phyloP scores from a whole-genome alignment of 228 moss, liverwort and hornwort genomes.

The Sphagnum fallax region DNA sequence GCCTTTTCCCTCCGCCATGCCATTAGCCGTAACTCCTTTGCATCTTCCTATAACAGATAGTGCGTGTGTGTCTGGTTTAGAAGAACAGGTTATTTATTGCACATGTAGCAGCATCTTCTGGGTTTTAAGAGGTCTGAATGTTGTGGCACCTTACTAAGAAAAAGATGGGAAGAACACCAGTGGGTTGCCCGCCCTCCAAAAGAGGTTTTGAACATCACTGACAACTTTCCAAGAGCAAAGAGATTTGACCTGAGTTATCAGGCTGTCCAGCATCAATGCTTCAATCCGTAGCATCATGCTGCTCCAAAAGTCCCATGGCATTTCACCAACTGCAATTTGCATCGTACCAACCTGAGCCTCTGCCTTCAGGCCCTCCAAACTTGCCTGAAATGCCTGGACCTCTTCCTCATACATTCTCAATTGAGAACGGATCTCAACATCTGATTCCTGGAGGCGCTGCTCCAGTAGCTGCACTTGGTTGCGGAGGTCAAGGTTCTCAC shows the following conservation, averaged over 20 bases:
- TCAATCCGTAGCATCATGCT: slow-evolving; percentile 68
- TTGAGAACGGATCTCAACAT: slow-evolving; percentile 63
- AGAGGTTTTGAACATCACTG: no score
- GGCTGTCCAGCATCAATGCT: slow-evolving; percentile 59
- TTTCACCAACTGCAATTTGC: slow-evolving; percentile 73
- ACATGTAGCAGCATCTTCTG: not conserved
- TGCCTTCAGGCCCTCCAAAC: slow-evolving; percentile 58
- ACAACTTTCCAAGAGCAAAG: no score
- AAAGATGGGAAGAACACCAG: no score
- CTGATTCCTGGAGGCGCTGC: slow-evolving; percentile 60
- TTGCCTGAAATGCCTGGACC: slow-evolving; percentile 71
- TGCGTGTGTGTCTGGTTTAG: not conserved
- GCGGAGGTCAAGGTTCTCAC: slow-evolving; percentile 51
- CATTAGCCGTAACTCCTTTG: slow-evolving; percentile 79
- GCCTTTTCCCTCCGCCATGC: slow-evolving; percentile 80
- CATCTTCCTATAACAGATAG: slow-evolving; percentile 64
- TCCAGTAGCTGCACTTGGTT: slow-evolving; percentile 61
- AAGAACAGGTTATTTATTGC: no score
- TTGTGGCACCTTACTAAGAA: no score
- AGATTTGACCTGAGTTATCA: slow-evolving; percentile 40
- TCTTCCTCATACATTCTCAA: slow-evolving; percentile 58
- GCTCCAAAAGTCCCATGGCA: slow-evolving; percentile 93
- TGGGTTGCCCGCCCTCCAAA: no score
- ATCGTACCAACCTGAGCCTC: slow-evolving; percentile 38
- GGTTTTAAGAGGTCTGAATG: no score